Evolutionary conservation across 2,329 filamentous ascomycete genomes (phyloP).

Genomic region (Zopfia rhizophila): DNA sequence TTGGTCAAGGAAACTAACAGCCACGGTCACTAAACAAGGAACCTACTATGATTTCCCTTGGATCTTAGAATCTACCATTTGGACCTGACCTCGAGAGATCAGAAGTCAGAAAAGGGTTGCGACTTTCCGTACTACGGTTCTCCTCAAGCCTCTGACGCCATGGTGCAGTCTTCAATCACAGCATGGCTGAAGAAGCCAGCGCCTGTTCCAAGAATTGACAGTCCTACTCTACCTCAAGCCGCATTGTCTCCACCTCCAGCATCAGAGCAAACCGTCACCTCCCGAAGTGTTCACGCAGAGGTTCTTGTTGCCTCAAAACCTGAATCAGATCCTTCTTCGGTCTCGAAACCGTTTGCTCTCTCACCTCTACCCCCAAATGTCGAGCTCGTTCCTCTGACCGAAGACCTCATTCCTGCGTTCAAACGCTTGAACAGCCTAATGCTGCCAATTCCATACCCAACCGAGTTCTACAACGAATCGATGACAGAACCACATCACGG

Average conservation of each 20-base stretch:
- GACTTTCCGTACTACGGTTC: too few relatives aligned
- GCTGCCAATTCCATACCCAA: slow-evolving; percentile 70
- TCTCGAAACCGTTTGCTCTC: slow-evolving; percentile 36
- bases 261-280: too few relatives aligned
- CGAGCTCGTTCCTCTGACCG: slow-evolving; percentile 63
- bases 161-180: slow-evolving; percentile 59
- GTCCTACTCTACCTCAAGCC: slow-evolving; percentile 8
- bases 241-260: slow-evolving; percentile 13
- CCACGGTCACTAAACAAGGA: too few relatives aligned
- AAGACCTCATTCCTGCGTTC: slow-evolving; percentile 64
- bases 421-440: slow-evolving; percentile 67
- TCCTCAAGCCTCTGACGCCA: too few relatives aligned
- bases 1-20: too few relatives aligned
- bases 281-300: not conserved
- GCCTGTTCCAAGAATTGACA: slow-evolving; percentile 37
- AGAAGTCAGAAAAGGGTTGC: too few relatives aligned
- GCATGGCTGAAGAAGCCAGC: slow-evolving; percentile 60
- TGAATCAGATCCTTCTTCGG: not conserved
- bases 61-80: too few relatives aligned
- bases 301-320: not conserved
- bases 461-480: slow-evolving; percentile 69
- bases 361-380: slow-evolving; percentile 60
- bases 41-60: too few relatives aligned
- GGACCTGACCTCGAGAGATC: too few relatives aligned
- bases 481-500: slow-evolving; percentile 64